A percentile compares a stretch with the other conserved stretches of the same genome.
Evolutionary conservation across 371 early-diverging fungal genomes (phyloP).

Genomic region (Cokeromyces recurvatus): DNA sequence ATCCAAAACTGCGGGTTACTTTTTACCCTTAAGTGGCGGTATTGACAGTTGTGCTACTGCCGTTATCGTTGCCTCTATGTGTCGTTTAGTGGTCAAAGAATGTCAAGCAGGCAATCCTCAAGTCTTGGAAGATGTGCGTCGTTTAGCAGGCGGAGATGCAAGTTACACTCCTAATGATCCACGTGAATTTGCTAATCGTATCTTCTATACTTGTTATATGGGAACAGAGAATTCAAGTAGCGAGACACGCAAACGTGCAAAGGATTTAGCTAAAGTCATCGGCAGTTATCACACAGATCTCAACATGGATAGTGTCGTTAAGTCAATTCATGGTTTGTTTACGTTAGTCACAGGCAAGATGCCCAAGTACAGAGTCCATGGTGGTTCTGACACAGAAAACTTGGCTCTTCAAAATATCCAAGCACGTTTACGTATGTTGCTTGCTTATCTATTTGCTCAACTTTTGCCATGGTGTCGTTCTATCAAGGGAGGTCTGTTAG

Average conservation of each 20-base stretch:
- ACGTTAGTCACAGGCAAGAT: slow-evolving; percentile 69
- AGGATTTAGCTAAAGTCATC: slow-evolving; percentile 72
- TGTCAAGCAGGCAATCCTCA: slow-evolving; percentile 57
- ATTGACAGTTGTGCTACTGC: slow-evolving; percentile 96
- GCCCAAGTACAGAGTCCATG: slow-evolving; percentile 81
- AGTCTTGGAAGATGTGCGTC: slow-evolving; percentile 73
- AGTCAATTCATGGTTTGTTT: slow-evolving; percentile 75
- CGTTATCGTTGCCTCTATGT: slow-evolving; percentile 92
- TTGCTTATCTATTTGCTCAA: slow-evolving; percentile 94
- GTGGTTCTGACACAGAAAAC: slow-evolving; percentile 86
- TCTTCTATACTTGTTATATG: slow-evolving; percentile 97
- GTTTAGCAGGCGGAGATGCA: slow-evolving; percentile 53
- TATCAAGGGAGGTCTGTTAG: slow-evolving; percentile 74
- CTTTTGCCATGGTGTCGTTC: slow-evolving; percentile 88
- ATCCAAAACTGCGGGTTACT: slow-evolving; percentile 86
- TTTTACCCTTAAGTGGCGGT: slow-evolving; percentile 95
- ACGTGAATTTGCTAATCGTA: slow-evolving; percentile 73
- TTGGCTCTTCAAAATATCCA: slow-evolving; percentile 97
- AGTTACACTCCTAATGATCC: slow-evolving; percentile 73
- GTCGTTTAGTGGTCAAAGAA: slow-evolving; percentile 78
- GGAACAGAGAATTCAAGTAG: slow-evolving; percentile 85
- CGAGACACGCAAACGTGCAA: slow-evolving; percentile 85
- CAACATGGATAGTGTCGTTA: slow-evolving; percentile 83
- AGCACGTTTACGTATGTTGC: slow-evolving; percentile 93
- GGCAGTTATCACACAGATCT: slow-evolving; percentile 90